These are phyloP conservation scores for Fusarium brachygibbosum DNA, from an alignment of 2,329 filamentous ascomycete genomes.

Conservation along the genomic window DNA sequence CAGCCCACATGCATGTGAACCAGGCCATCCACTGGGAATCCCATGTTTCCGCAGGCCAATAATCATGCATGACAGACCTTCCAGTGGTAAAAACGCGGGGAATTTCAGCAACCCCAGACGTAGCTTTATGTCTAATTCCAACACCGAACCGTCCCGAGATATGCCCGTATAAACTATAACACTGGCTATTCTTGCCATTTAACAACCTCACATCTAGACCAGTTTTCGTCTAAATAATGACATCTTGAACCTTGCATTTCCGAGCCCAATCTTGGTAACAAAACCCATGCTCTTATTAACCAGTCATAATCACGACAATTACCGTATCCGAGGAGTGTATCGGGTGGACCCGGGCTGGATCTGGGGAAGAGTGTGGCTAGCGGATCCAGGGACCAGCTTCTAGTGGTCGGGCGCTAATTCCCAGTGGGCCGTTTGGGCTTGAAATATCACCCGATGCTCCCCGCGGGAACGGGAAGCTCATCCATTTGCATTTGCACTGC, in stretches of 20 bases:
- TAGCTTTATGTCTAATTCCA: neutral
- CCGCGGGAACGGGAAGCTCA: slow-evolving; percentile 23
- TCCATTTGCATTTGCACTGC: neutral
- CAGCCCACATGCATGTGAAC: too few relatives aligned
- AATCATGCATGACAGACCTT: too few relatives aligned
- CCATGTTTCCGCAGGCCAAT: too few relatives aligned
- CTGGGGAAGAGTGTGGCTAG: slow-evolving; percentile 34
- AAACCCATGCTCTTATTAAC: slow-evolving; percentile 3
- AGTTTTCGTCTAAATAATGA: neutral
- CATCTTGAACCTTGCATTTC: neutral
- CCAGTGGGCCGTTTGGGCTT: slow-evolving; percentile 40
- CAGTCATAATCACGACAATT: slow-evolving; percentile 27
- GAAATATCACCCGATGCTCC: slow-evolving; percentile 42
- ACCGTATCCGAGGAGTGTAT: slow-evolving; percentile 29
- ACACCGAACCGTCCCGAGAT: slow-evolving; percentile 29
- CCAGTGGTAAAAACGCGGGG: too few relatives aligned
- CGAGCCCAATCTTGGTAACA: neutral
- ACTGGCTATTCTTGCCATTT: neutral
- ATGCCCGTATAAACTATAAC: slow-evolving; percentile 11
- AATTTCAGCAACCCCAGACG: too few relatives aligned
- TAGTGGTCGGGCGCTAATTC: slow-evolving; percentile 37
- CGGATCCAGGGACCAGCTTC: slow-evolving; percentile 29
- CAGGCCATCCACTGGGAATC: too few relatives aligned
- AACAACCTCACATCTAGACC: neutral
- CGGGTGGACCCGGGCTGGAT: slow-evolving; percentile 44